phyloP scores from a whole-genome alignment of 352 stramenopile species.

The Phytophthora cryptogea region DNA sequence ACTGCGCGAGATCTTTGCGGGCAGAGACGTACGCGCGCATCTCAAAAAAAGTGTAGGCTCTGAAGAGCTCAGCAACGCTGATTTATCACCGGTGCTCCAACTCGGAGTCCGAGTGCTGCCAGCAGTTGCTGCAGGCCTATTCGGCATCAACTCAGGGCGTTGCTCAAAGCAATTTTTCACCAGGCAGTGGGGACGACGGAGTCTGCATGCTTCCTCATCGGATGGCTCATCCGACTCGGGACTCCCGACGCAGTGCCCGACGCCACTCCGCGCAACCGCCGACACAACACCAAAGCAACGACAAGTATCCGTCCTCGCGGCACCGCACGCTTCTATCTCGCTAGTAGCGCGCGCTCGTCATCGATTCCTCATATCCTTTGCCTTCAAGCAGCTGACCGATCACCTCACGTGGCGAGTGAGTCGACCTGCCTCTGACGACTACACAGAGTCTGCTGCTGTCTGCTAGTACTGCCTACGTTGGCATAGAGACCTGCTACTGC shows the following conservation, averaged over 20 bases:
- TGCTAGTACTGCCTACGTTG: too few relatives aligned
- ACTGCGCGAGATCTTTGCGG: slow-evolving; percentile 12
- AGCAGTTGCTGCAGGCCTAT: neutral
- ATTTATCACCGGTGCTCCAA: neutral
- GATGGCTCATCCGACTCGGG: too few relatives aligned
- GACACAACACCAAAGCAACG: neutral
- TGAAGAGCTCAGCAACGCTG: slow-evolving; percentile 20
- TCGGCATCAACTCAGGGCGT: slow-evolving; percentile 11
- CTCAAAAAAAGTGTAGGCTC: slow-evolving; percentile 28
- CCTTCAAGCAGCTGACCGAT: slow-evolving; percentile 6
- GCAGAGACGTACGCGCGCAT: slow-evolving; percentile 7
- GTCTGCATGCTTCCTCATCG: too few relatives aligned
- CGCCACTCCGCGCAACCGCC: too few relatives aligned
- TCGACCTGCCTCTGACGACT: neutral
- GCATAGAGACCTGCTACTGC: too few relatives aligned
- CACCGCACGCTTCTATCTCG: neutral
- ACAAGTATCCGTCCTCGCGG: neutral
- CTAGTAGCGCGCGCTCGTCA: neutral
- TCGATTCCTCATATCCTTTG: neutral
- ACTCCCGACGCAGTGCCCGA: too few relatives aligned
- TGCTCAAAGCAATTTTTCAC: neutral
- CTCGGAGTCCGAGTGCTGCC: neutral
- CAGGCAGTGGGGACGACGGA: too few relatives aligned
- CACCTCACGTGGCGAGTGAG: neutral
- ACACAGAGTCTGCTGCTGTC: too few relatives aligned